A percentile compares a stretch with the other conserved stretches of the same genome.
These are phyloP conservation scores for Oryza rufipogon DNA, from an alignment of 176 grass and related monocot genomes.

Conservation along the genomic window DNA sequence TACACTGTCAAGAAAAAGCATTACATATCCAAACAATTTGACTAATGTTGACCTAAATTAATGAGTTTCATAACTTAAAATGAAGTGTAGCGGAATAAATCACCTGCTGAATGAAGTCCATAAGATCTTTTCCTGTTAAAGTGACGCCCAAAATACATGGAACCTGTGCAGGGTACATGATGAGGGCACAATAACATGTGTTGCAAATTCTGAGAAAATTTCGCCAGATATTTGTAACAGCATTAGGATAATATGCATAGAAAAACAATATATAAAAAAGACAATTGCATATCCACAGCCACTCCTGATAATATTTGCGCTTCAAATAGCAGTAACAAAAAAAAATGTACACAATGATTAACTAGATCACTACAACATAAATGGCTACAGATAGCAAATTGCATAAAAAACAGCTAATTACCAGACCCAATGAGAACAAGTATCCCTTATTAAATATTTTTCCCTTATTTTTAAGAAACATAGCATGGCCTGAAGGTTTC, in stretches of 20 bases:
- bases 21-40: not conserved
- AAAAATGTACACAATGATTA: conserved; percentile 1
- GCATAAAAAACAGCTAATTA: not conserved
- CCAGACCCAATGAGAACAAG: not conserved
- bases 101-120: conserved; percentile 93
- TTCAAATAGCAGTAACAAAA: conserved; percentile 25
- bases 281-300: not conserved
- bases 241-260: not conserved
- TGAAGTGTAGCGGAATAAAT: not conserved
- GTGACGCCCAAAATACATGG: conserved; percentile 93
- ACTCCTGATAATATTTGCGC: not conserved
- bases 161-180: conserved; percentile 63
- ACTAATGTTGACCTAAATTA: not conserved
- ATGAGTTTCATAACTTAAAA: not conserved
- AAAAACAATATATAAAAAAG: not conserved
- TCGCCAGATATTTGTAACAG: not conserved
- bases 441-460: conserved; percentile 20
- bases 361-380: not conserved
- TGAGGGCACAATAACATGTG: not conserved
- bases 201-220: conserved; percentile 10
- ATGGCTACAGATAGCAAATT: not conserved
- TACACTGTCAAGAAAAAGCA: conserved; percentile 5
- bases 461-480: conserved; percentile 3
- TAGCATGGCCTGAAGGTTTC: not conserved
- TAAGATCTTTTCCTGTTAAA: conserved; percentile 86